Base-by-base conservation (phyloP, 179 eudicot species). In the Silene coronaria region DNA sequence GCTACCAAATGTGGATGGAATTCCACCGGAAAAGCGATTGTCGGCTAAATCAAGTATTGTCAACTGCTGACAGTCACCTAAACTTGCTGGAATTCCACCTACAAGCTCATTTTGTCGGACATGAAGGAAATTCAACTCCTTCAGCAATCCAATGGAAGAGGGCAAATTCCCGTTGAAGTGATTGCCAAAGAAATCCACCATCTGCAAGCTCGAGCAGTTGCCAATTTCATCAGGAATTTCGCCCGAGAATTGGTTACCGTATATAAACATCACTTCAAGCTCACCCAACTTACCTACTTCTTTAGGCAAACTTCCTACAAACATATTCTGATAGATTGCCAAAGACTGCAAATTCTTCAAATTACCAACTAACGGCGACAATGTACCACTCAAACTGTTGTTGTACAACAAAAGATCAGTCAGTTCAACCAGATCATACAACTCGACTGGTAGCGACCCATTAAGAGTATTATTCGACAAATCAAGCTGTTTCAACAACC, bases 161-260 rank as follows among this genome's bases (percentile, higher is more conserved):
- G 97, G 99, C 22, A 96, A 82, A 6, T 19, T 42, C 28, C 97
- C 99, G 0, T 74, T 67, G 74, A 96, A 96, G 17, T 75, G 90
- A 75, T 96, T 96, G 4, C 98, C 97, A 59, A 81, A 96, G 74
- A 96, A 91, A 83, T 96, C 99, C 22, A 96, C 70, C 97, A 87
- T 88, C 59, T 88, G 91, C 81, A 96, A 82, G 81, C 91, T 86
- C 32, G 99, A 88, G 80, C 99, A 96, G 80, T 96, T 96, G 12
- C 98, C 97, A 21, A 96, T 87, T 76, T 91, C 97, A 57, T 30
- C 16, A 2, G 99, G 98, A 23, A 96, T 91, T 53, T 88, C 89
- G 3, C 99, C 98, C 0, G 96, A 84, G 6, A 96, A 84, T 60
- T 89, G 90, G 77, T 91, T 96, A 67, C 87, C 96, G 64, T 91